phyloP scores from a whole-genome alignment of 306 rosid species.

The Arachis hypogaea region DNA sequence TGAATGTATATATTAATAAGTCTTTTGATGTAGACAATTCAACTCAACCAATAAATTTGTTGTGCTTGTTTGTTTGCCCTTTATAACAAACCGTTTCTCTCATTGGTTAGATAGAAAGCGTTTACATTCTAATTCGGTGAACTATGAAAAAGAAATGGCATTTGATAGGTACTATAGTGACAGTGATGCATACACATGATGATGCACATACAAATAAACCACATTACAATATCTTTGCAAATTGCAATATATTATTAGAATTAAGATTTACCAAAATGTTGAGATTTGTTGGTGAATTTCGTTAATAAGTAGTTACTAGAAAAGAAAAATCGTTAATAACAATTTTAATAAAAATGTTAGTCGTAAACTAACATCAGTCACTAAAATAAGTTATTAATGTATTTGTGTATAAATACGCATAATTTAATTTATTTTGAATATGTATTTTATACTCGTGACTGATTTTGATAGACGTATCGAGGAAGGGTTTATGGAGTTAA shows the following conservation, averaged over 20 bases:
- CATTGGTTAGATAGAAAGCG: constrained; percentile 4
- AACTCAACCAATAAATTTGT: constrained; percentile 50
- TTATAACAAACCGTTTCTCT: constrained; percentile 17
- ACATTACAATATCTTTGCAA: background rate
- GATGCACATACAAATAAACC: background rate
- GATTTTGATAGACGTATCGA: too few species aligned
- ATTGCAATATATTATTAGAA: background rate
- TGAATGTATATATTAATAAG: constrained; percentile 31
- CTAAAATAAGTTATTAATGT: too few species aligned
- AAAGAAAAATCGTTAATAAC: too few species aligned
- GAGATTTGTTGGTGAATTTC: too few species aligned
- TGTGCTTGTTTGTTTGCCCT: constrained; percentile 1
- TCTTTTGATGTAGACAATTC: constrained; percentile 44
- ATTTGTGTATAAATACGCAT: too few species aligned
- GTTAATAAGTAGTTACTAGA: too few species aligned
- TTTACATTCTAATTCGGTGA: constrained; percentile 17
- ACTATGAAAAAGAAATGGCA: constrained; percentile 18
- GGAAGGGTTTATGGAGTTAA: too few species aligned
- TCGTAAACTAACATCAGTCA: too few species aligned
- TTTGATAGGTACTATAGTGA: constrained; percentile 12
- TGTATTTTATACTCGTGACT: too few species aligned
- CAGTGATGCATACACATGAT: background rate
- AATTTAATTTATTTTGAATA: background rate
- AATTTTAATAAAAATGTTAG: too few species aligned
- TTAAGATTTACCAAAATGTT: too few species aligned